Evolutionary conservation across 495 filamentous ascomycete species (phyloP).

Genomic region (Aspergillus ostianus): DNA sequence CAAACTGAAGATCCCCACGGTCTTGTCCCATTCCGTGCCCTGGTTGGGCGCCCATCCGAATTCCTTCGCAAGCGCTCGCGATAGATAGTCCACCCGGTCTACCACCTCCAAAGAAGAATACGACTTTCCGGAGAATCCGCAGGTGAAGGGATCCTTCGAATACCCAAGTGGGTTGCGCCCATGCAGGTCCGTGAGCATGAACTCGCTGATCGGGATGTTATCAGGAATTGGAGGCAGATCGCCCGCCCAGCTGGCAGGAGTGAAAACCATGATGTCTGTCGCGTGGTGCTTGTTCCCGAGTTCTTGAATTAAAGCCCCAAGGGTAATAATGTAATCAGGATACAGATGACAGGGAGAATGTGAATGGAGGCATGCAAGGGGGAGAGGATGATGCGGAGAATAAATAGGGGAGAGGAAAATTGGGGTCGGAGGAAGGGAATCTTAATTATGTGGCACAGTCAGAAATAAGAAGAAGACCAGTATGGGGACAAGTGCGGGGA

Average conservation of each 20-base stretch:
- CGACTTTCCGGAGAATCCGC: conserved; percentile 70
- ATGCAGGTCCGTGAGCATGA: conserved; percentile 73
- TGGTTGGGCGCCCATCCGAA: conserved; percentile 72
- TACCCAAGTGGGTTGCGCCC: conserved; percentile 63
- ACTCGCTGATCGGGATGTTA: conserved; percentile 72
- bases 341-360: background rate
- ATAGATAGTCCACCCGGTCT: conserved; percentile 66
- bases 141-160: conserved; percentile 76
- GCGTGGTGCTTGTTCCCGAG: background rate
- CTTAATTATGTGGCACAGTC: background rate
- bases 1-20: conserved; percentile 70
- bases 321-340: background rate
- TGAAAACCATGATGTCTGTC: conserved; percentile 69
- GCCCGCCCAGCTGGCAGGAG: conserved; percentile 65
- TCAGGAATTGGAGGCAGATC: conserved; percentile 71
- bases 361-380: background rate
- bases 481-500: conserved; percentile 9
- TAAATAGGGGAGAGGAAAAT: conserved; percentile 2
- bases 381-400: background rate
- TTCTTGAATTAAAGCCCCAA: background rate
- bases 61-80: conserved; percentile 67
- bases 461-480: background rate
- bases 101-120: conserved; percentile 66
- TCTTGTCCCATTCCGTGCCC: conserved; percentile 85
- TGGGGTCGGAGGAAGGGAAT: background rate